These are phyloP conservation scores for Pleurotus giganteus DNA, from an alignment of 768 basidiomycete genomes.

Conservation along the genomic window DNA sequence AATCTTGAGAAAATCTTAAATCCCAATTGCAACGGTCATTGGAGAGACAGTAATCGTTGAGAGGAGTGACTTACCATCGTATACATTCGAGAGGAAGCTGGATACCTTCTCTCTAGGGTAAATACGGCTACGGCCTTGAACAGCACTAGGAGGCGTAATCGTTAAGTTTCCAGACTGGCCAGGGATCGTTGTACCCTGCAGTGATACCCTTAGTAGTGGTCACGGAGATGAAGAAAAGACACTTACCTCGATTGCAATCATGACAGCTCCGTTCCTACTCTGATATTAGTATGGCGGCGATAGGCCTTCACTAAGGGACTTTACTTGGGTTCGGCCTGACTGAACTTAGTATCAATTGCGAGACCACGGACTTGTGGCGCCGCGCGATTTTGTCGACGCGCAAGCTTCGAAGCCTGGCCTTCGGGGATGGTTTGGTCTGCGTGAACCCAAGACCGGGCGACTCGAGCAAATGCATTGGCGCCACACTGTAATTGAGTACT, in stretches of 20 bases:
- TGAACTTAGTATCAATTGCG: constrained; percentile 39
- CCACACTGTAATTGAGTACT: constrained; percentile 29
- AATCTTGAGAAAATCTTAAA: neutral
- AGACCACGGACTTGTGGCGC: constrained; percentile 37
- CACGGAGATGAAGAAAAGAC: neutral
- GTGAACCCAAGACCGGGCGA: constrained; percentile 38
- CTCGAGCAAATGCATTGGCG: constrained; percentile 35
- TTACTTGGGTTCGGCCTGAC: constrained; percentile 22
- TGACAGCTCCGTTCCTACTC: constrained; percentile 1
- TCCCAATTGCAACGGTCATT: too few relatives aligned
- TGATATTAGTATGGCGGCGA: neutral
- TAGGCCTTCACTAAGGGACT: neutral
- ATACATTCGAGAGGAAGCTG: neutral
- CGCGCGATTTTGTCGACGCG: constrained; percentile 29
- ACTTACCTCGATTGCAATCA: neutral
- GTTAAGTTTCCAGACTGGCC: neutral
- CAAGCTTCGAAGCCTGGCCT: constrained; percentile 22
- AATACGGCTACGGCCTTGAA: neutral
- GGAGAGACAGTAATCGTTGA: neutral
- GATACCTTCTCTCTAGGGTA: neutral
- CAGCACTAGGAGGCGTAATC: neutral
- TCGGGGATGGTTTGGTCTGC: constrained; percentile 41
- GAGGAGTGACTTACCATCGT: neutral
- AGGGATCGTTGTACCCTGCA: constrained; percentile 2
- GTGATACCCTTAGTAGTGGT: neutral